A percentile compares a stretch with the other conserved stretches of the same genome.
These are phyloP conservation scores for Metarhizium robertsii DNA, from an alignment of 2,329 filamentous ascomycete genomes.

Conservation along the genomic window DNA sequence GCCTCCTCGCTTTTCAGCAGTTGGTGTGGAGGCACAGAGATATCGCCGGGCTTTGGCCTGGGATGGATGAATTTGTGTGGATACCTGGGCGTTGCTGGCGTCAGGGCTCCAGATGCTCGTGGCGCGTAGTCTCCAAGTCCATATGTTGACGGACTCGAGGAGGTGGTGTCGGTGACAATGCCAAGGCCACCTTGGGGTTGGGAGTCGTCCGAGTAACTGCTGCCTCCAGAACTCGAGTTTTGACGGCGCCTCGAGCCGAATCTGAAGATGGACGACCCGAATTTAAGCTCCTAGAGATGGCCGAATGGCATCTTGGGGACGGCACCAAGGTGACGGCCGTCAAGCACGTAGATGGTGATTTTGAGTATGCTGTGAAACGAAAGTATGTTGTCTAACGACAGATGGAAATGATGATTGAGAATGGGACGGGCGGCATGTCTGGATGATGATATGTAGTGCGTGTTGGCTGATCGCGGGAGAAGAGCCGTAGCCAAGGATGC, in stretches of 20 bases:
- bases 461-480: too few species aligned
- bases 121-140: not conserved
- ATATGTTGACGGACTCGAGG: not conserved
- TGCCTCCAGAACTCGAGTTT: not conserved
- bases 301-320: not conserved
- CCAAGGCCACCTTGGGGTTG: not conserved
- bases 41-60: not conserved
- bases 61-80: not conserved
- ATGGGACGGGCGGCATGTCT: not conserved
- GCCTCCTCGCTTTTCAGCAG: not conserved
- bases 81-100: not conserved
- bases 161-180: not conserved
- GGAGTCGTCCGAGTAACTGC: not conserved
- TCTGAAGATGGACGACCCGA: not conserved
- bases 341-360: not conserved
- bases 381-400: not conserved
- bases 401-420: not conserved
- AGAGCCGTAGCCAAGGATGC: too few species aligned
- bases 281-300: not conserved
- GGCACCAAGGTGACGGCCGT: not conserved
- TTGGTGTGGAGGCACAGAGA: not conserved
- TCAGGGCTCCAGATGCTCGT: not conserved
- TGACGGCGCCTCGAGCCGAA: not conserved
- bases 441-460: not conserved
- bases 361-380: not conserved